Evolutionary conservation across 2,329 filamentous ascomycete species (phyloP).

Genomic region (Saccharata proteae): DNA sequence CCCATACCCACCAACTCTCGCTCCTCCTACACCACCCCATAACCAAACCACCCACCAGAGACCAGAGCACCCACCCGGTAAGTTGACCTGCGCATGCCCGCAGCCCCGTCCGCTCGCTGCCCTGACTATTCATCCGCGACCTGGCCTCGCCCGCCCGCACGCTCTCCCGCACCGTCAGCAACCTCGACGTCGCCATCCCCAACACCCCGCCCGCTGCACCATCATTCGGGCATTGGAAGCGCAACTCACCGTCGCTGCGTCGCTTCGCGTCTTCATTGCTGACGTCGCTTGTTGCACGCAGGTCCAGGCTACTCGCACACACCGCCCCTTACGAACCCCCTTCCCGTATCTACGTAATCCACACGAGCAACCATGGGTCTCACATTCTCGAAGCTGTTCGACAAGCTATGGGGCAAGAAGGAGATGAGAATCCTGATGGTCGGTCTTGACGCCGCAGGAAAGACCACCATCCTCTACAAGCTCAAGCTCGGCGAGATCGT

Average conservation of each 20-base stretch:
- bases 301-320: conserved; percentile 6
- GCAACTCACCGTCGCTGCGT: background rate
- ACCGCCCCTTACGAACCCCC: conserved; percentile 8
- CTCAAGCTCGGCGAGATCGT: conserved; percentile 97
- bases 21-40: conserved; percentile 6
- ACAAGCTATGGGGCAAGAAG: conserved; percentile 97
- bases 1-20: conserved; percentile 5
- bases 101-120: too few species aligned
- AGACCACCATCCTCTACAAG: conserved; percentile 98
- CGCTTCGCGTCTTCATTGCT: conserved; percentile 1
- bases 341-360: conserved; percentile 2
- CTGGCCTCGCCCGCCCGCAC: too few species aligned
- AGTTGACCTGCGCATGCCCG: conserved; percentile 2
- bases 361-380: conserved; percentile 68
- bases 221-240: conserved; percentile 5
- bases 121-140: too few species aligned
- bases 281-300: conserved; percentile 5
- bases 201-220: conserved; percentile 4
- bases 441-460: conserved; percentile 92
- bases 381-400: conserved; percentile 90
- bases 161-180: conserved; percentile 8
- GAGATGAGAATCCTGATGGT: conserved; percentile 99
- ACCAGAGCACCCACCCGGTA: conserved; percentile 7
- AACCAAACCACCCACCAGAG: conserved; percentile 1
- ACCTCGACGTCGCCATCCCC: conserved; percentile 5